phyloP scores from a whole-genome alignment of 2,329 filamentous ascomycete species.

The Aspergillus candidus region DNA sequence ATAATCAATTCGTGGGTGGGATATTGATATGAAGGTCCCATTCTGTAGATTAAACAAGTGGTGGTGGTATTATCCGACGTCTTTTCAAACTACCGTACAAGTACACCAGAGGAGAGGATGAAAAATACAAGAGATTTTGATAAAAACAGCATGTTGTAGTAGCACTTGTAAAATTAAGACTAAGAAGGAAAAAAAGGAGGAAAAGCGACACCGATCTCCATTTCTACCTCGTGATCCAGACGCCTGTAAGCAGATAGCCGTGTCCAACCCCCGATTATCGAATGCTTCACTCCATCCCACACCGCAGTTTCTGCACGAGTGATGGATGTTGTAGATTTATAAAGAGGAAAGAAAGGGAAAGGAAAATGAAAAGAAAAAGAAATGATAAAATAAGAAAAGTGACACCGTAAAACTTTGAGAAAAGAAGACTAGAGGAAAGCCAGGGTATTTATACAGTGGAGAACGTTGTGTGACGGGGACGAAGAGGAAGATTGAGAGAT shows the following conservation, averaged over 20 bases:
- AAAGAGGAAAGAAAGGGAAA: not conserved
- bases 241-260: conserved; percentile 10
- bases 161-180: conserved; percentile 6
- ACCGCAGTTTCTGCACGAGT: not conserved
- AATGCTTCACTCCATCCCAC: no score
- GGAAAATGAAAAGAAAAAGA: not conserved
- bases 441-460: conserved; percentile 15
- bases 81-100: not conserved
- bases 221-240: conserved; percentile 14
- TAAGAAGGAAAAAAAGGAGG: conserved; percentile 1
- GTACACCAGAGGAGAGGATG: not conserved
- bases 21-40: no score
- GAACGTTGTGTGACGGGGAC: conserved; percentile 4
- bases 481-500: conserved; percentile 2
- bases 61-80: no score
- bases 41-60: no score
- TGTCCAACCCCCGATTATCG: not conserved
- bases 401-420: conserved; percentile 7
- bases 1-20: not conserved
- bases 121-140: no score
- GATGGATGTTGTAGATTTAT: conserved; percentile 2
- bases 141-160: conserved; percentile 1
- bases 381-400: conserved; percentile 2
- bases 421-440: not conserved
- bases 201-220: conserved; percentile 8